Evolutionary conservation across 192 early-diverging fungal species (phyloP).

Genomic region (Umbelopsis vinacea): DNA sequence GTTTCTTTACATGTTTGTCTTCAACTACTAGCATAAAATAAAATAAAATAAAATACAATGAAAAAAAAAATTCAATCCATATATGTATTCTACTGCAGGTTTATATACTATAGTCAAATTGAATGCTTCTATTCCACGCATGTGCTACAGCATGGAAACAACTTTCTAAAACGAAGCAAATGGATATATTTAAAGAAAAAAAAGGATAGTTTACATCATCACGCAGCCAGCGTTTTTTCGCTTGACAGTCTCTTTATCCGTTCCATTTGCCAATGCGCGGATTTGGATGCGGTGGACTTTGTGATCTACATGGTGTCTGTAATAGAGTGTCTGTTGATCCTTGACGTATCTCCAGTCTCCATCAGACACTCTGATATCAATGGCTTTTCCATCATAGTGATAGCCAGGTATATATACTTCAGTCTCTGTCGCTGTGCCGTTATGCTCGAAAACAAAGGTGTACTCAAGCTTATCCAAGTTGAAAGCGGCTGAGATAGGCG

Average conservation of each 20-base stretch:
- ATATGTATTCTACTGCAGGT: background rate
- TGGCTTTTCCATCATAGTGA: constrained; percentile 57
- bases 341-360: constrained; percentile 75
- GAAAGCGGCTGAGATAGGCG: constrained; percentile 62
- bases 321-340: constrained; percentile 71
- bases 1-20: background rate
- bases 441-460: constrained; percentile 55
- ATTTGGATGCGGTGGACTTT: constrained; percentile 14
- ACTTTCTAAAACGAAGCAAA: too few relatives aligned
- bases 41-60: background rate
- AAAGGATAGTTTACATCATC: background rate
- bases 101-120: background rate
- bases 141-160: too few relatives aligned
- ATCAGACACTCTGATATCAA: constrained; percentile 66
- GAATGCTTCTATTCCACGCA: background rate
- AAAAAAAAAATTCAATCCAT: background rate
- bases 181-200: background rate
- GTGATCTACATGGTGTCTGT: constrained; percentile 14
- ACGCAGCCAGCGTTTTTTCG: background rate
- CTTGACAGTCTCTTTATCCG: background rate
- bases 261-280: background rate
- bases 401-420: constrained; percentile 79
- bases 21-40: background rate
- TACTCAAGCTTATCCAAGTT: constrained; percentile 63
- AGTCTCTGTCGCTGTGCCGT: constrained; percentile 38